Conservation (phyloP, 805 yeast genomes). For the Candida namnaoensis region DNA sequence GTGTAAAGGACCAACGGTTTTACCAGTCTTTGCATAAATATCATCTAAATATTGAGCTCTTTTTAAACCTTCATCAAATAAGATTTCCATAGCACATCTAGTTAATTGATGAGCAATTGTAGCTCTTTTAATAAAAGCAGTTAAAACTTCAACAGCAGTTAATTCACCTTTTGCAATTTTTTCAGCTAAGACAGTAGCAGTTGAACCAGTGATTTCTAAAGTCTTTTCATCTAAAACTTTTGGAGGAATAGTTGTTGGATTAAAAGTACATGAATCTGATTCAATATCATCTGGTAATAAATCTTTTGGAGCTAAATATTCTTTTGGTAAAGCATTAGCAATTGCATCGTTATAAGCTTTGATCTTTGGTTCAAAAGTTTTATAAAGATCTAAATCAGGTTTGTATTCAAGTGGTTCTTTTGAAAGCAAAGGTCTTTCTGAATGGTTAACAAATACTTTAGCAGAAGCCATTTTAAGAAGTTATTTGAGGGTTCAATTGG, state of each 20-base stretch:
- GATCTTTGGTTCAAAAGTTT: constrained; percentile 21
- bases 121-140: constrained; percentile 30
- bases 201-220: constrained; percentile 15
- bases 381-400: not conserved
- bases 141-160: constrained; percentile 13
- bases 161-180: constrained; percentile 24
- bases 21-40: constrained; percentile 32
- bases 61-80: constrained; percentile 52
- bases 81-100: constrained; percentile 48
- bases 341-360: not conserved
- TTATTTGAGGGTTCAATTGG: too few relatives aligned
- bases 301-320: constrained; percentile 21
- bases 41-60: constrained; percentile 52
- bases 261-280: constrained; percentile 10
- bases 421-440: not conserved
- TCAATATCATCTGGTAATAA: not conserved
- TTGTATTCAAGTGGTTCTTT: not conserved
- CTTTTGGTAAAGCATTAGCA: not conserved
- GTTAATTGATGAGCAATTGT: constrained; percentile 55
- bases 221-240: constrained; percentile 11
- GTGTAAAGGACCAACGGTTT: constrained; percentile 55
- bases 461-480: not conserved
- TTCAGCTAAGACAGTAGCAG: constrained; percentile 9
- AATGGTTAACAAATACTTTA: not conserved
- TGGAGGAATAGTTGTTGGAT: constrained; percentile 14